Evolutionary conservation across 768 basidiomycete genomes (phyloP).

Genomic region (Kwoniella dendrophila): DNA sequence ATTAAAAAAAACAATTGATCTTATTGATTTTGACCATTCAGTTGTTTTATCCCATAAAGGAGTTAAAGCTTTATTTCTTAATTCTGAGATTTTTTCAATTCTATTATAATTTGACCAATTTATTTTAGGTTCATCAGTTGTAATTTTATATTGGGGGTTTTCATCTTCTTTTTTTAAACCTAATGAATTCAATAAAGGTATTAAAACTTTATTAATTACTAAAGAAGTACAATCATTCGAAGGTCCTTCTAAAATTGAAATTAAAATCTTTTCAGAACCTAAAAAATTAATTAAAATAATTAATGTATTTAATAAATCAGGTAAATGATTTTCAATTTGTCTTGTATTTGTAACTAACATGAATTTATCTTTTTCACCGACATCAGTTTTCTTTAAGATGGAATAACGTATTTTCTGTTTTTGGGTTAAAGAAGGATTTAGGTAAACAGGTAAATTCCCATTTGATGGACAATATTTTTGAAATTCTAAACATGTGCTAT

Average conservation of each 20-base stretch:
- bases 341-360: conserved; percentile 47
- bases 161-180: no score
- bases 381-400: background rate
- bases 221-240: conserved; percentile 47
- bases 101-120: conserved; percentile 47
- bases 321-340: conserved; percentile 49
- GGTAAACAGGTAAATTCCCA: conserved; percentile 16
- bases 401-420: conserved; percentile 13
- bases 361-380: conserved; percentile 18
- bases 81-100: conserved; percentile 47
- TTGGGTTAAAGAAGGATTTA: conserved; percentile 11
- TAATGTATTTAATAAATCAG: conserved; percentile 50
- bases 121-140: conserved; percentile 41
- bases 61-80: conserved; percentile 48
- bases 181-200: conserved; percentile 36
- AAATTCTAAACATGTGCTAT: conserved; percentile 9
- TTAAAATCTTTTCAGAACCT: conserved; percentile 34
- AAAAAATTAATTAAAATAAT: conserved; percentile 41
- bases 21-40: conserved; percentile 10
- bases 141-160: conserved; percentile 26
- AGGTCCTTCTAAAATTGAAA: conserved; percentile 54
- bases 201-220: conserved; percentile 34
- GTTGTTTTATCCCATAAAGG: conserved; percentile 45
- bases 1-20: conserved; percentile 49
- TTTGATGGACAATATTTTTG: background rate